These are phyloP conservation scores for Hyparrhenia diplandra DNA, from an alignment of 176 grass and related monocot species.

Conservation along the genomic window DNA sequence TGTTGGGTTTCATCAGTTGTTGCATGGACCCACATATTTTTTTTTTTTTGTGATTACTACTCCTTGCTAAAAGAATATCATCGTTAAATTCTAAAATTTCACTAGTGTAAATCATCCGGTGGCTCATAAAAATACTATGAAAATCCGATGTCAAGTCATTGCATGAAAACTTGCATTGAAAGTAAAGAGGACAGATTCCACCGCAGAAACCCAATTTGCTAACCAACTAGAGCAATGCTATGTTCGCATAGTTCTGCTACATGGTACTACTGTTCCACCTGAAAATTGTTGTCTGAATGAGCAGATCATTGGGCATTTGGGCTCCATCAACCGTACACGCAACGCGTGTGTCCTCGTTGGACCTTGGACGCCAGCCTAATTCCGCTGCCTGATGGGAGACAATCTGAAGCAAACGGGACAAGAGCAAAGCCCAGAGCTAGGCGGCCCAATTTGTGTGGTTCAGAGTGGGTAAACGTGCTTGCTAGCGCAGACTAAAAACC, in stretches of 20 bases:
- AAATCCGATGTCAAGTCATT: too few relatives aligned
- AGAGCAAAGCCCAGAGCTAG: not conserved
- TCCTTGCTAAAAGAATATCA: not conserved
- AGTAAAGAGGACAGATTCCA: too few relatives aligned
- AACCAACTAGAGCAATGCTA: too few relatives aligned
- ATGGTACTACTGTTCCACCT: not conserved
- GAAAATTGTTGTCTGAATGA: too few relatives aligned
- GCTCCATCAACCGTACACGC: too few relatives aligned
- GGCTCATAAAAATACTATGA: too few relatives aligned
- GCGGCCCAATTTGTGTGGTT: not conserved
- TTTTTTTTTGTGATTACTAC: not conserved
- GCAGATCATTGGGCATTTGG: too few relatives aligned
- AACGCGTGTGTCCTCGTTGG: slow-evolving; percentile 20
- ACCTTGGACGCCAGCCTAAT: slow-evolving; percentile 12
- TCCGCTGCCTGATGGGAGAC: not conserved
- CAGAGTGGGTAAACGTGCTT: not conserved
- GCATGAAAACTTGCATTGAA: too few relatives aligned
- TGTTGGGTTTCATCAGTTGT: not conserved
- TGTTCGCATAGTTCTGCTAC: slow-evolving; percentile 8
- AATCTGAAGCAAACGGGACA: not conserved
- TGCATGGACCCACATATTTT: not conserved
- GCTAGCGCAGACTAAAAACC: too few relatives aligned
- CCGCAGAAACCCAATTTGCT: too few relatives aligned
- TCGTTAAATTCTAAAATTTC: not conserved
- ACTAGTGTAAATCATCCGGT: not conserved